These are phyloP conservation scores for Sideroxylon spinosum DNA, from an alignment of 179 eudicot species.

Conservation along the genomic window DNA sequence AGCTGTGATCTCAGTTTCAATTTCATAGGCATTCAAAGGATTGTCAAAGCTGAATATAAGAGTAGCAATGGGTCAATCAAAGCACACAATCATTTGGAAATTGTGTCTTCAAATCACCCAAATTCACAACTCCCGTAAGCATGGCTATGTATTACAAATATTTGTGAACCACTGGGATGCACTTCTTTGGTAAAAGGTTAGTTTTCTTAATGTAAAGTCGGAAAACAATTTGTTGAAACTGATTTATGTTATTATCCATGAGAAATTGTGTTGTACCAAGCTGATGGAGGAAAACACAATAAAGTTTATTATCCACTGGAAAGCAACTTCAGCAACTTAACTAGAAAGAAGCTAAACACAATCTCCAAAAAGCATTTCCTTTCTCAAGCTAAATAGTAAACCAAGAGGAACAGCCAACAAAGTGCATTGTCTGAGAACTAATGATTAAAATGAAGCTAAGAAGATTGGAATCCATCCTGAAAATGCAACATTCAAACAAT, in stretches of 20 bases:
- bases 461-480: not conserved
- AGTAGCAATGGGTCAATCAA: not conserved
- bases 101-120: constrained; percentile 1
- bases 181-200: not conserved
- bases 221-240: not conserved
- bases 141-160: not conserved
- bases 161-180: not conserved
- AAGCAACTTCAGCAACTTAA: not conserved
- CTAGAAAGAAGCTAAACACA: constrained; percentile 5
- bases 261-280: not conserved
- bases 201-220: not conserved
- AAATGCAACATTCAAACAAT: not conserved
- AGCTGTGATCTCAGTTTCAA: constrained; percentile 2
- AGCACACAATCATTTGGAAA: too few species aligned
- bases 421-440: not conserved
- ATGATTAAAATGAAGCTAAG: not conserved
- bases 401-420: constrained; percentile 8
- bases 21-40: constrained; percentile 9
- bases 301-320: not conserved
- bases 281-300: constrained; percentile 1
- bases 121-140: not conserved
- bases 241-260: not conserved
- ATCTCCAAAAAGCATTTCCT: constrained; percentile 1
- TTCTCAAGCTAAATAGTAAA: not conserved
- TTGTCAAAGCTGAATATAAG: not conserved